These are phyloP conservation scores for Erythrobasidium yunnanense DNA, from an alignment of 768 basidiomycete species.

Conservation along the genomic window DNA sequence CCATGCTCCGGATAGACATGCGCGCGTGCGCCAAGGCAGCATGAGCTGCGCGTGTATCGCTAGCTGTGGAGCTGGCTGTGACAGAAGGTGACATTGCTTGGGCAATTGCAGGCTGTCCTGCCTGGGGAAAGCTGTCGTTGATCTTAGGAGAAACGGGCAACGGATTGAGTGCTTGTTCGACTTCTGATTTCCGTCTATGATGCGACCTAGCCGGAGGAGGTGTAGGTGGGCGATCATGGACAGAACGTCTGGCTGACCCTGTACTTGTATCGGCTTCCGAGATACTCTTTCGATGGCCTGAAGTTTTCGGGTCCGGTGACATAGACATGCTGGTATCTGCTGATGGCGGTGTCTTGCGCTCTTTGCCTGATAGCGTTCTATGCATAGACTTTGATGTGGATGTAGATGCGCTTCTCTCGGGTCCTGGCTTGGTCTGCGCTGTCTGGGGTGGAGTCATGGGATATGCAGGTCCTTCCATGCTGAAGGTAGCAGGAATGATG, in stretches of 20 bases:
- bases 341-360: no score
- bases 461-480: no score
- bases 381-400: no score
- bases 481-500: background rate
- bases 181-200: constrained; percentile 2
- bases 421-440: no score
- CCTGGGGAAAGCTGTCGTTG: no score
- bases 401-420: no score
- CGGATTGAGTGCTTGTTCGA: background rate
- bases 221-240: constrained; percentile 9
- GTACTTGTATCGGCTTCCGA: background rate
- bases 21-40: background rate
- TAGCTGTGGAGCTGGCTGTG: background rate
- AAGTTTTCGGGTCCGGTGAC: no score
- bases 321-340: no score
- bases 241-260: background rate
- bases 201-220: constrained; percentile 7
- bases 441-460: no score
- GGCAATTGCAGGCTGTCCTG: background rate
- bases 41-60: background rate
- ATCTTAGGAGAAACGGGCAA: constrained; percentile 4
- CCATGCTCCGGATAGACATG: constrained; percentile 6
- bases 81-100: background rate
- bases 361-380: no score
- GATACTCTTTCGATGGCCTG: no score